These are phyloP conservation scores for Daldinia childiae DNA, from an alignment of 495 filamentous ascomycete genomes.

Conservation along the genomic window DNA sequence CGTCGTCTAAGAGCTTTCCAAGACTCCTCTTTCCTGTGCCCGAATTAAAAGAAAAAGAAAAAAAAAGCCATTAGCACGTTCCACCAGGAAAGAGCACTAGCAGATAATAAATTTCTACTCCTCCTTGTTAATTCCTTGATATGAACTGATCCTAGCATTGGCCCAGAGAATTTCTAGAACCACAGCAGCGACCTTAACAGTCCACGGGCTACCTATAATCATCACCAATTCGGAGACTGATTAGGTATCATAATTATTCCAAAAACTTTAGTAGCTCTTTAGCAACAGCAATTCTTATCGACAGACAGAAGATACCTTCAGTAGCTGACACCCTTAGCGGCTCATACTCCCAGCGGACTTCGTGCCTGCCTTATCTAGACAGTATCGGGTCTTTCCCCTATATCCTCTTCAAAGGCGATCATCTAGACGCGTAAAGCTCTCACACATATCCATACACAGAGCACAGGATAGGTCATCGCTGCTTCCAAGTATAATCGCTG, in stretches of 20 bases:
- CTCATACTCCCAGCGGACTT: neutral
- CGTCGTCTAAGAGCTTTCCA: neutral
- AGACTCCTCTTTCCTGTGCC: neutral
- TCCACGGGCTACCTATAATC: neutral
- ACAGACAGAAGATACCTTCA: neutral
- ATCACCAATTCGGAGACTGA: neutral
- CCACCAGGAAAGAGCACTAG: neutral
- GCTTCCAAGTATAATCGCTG: neutral
- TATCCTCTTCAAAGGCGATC: neutral
- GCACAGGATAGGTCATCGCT: neutral
- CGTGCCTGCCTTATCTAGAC: neutral
- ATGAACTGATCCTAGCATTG: neutral
- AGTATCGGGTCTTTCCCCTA: neutral
- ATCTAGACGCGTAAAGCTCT: neutral
- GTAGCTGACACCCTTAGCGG: neutral
- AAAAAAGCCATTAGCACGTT: neutral
- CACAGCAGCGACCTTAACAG: neutral
- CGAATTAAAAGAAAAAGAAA: neutral
- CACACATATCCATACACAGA: neutral
- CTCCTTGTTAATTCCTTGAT: neutral
- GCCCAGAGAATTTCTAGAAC: neutral
- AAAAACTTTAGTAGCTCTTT: neutral
- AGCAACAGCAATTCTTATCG: neutral
- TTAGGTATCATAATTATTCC: neutral
- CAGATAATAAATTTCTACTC: neutral